A percentile compares a stretch with the other conserved stretches of the same genome.
Conservation (phyloP, 306 rosid species). For the Carpinus viminea region DNA sequence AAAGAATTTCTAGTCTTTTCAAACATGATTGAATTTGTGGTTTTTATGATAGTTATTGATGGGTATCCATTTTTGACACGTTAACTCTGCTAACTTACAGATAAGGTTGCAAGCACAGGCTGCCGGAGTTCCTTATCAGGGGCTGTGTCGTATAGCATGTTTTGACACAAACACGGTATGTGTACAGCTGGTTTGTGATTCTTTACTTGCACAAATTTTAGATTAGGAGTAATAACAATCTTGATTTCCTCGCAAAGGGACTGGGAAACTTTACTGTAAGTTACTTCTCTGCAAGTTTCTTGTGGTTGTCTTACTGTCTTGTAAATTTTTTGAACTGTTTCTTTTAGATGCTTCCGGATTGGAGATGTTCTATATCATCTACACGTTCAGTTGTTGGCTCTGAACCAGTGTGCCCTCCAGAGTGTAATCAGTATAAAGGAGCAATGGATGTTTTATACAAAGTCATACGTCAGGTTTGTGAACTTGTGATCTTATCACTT, state of each 20-base stretch:
- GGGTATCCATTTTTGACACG: conserved; percentile 12
- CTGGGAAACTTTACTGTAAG: not conserved
- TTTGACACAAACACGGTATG: conserved; percentile 55
- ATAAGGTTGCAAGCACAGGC: conserved; percentile 97
- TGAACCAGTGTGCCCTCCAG: conserved; percentile 44
- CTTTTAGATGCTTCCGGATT: conserved; percentile 49
- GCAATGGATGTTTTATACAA: conserved; percentile 75
- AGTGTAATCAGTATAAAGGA: conserved; percentile 63
- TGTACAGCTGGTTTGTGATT: not conserved
- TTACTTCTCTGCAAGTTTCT: not conserved
- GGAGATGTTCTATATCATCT: conserved; percentile 35
- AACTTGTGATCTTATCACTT: not conserved
- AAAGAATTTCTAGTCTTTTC: not conserved
- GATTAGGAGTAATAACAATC: not conserved
- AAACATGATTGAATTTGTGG: no score
- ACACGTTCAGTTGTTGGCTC: conserved; percentile 39
- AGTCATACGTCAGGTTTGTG: conserved; percentile 77
- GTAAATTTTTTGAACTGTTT: not conserved
- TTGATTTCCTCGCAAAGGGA: not conserved
- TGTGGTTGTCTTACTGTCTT: not conserved
- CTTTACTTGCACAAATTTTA: not conserved
- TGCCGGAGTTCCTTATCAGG: conserved; percentile 83
- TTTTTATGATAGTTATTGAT: not conserved
- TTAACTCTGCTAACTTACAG: conserved; percentile 39
- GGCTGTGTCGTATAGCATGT: conserved; percentile 40